Percentiles rank a stretch among this genome's conserved stretches.
Evolutionary conservation across 257 asterid genomes (phyloP).

Genomic region (Ballota nigra): DNA sequence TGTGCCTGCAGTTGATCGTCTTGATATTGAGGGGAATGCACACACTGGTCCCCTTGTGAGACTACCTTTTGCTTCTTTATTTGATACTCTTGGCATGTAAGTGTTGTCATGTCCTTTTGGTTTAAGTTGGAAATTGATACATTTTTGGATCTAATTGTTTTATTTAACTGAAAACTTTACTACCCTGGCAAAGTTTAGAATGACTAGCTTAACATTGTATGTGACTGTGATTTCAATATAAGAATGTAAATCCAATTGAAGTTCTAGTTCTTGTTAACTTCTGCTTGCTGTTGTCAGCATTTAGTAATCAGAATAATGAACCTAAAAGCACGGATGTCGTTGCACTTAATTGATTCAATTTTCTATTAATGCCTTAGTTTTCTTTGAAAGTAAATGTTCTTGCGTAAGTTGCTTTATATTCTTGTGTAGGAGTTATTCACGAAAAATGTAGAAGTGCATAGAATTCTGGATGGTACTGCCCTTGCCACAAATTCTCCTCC

Average conservation of each 20-base stretch:
- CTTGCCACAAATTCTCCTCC: neutral
- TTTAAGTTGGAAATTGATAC: conserved; percentile 10
- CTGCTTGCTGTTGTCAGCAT: neutral
- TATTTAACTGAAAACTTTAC: conserved; percentile 4
- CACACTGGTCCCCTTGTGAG: conserved; percentile 63
- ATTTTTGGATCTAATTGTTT: conserved; percentile 5
- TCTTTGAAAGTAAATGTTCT: conserved; percentile 13
- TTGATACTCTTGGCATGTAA: conserved; percentile 91
- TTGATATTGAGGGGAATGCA: conserved; percentile 78
- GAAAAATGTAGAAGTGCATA: neutral
- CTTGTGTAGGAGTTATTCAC: neutral
- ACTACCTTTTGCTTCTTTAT: conserved; percentile 91
- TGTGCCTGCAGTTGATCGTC: conserved; percentile 77
- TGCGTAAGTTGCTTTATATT: conserved; percentile 10
- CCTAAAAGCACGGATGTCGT: neutral
- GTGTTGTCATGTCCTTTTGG: conserved; percentile 32
- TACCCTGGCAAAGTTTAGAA: neutral
- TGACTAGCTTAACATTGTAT: neutral
- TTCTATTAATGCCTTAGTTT: neutral
- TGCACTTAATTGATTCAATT: neutral
- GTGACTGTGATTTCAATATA: too few relatives aligned
- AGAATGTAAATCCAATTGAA: conserved; percentile 16
- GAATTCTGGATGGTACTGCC: neutral
- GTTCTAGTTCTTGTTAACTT: too few relatives aligned
- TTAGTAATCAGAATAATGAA: conserved; percentile 8